These are phyloP conservation scores for Gilbertella persicaria DNA, from an alignment of 371 early-diverging fungal species.

Conservation along the genomic window DNA sequence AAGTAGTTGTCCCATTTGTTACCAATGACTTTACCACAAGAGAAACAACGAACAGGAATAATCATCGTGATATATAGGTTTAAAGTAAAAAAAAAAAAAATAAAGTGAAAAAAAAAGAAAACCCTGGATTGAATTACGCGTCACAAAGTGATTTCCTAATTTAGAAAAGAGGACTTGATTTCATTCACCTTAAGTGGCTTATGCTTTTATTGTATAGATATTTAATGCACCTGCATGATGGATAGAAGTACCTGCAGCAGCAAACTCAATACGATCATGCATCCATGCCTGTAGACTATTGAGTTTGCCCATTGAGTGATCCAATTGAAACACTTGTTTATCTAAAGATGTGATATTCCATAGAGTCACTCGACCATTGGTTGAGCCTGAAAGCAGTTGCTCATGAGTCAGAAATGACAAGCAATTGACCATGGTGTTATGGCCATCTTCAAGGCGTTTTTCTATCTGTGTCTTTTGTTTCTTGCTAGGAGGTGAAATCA, in stretches of 20 bases:
- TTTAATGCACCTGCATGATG: conserved; percentile 19
- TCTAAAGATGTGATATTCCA: conserved; percentile 14
- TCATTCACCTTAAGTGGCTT: conserved; percentile 4
- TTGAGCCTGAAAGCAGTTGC: conserved; percentile 22
- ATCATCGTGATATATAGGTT: conserved; percentile 69
- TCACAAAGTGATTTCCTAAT: conserved; percentile 1
- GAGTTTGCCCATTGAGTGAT: conserved; percentile 14
- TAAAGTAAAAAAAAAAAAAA: conserved; percentile 5
- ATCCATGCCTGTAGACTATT: conserved; percentile 16
- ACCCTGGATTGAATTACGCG: background rate
- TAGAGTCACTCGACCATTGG: conserved; percentile 23
- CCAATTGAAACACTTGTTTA: conserved; percentile 6
- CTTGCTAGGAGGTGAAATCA: conserved; percentile 19
- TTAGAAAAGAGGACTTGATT: background rate
- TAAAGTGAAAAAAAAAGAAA: conserved; percentile 1
- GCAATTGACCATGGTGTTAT: conserved; percentile 40
- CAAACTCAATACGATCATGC: conserved; percentile 1
- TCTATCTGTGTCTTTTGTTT: conserved; percentile 19
- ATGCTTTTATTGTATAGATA: conserved; percentile 22
- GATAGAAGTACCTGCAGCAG: conserved; percentile 23
- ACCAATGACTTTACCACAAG: conserved; percentile 98
- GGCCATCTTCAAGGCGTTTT: conserved; percentile 31
- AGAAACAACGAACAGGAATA: conserved; percentile 96
- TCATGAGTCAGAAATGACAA: conserved; percentile 24
- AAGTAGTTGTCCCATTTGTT: conserved; percentile 98